These are phyloP conservation scores for Turritis glabra DNA, from an alignment of 345 rosid species.

Conservation along the genomic window DNA sequence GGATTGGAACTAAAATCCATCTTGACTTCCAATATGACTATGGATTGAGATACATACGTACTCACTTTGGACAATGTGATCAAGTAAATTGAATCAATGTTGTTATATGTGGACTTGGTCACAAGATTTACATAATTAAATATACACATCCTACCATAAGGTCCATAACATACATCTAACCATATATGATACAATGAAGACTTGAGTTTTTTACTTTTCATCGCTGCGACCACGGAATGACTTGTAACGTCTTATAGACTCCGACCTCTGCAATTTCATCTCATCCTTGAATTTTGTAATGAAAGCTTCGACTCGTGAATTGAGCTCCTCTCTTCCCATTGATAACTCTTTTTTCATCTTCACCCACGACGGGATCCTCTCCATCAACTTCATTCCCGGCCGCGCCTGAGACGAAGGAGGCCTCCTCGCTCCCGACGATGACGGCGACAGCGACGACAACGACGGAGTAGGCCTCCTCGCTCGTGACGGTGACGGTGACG, in stretches of 20 bases:
- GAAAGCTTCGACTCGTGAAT: conserved; percentile 81
- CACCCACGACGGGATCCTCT: conserved; percentile 48
- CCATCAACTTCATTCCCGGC: conserved; percentile 53
- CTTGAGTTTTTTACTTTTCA: not conserved
- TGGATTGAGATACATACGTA: not conserved
- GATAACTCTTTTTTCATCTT: conserved; percentile 62
- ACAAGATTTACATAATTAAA: not conserved
- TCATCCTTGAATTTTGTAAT: conserved; percentile 77
- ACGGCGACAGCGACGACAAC: not conserved
- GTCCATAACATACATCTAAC: not conserved
- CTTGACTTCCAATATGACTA: not conserved
- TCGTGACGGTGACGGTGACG: not conserved
- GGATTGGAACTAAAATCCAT: too few relatives aligned
- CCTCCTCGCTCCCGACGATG: conserved; percentile 5
- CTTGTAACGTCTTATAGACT: conserved; percentile 60
- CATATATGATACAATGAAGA: not conserved
- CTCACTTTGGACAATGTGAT: not conserved
- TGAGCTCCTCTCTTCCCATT: conserved; percentile 82
- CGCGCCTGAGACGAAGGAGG: conserved; percentile 2
- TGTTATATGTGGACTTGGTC: not conserved
- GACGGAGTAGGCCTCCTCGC: not conserved
- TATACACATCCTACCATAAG: not conserved
- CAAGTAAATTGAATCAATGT: not conserved
- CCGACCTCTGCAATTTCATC: conserved; percentile 80
- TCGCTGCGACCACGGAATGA: conserved; percentile 19